Percentiles rank a stretch among this genome's conserved stretches.
phyloP scores from a whole-genome alignment of 208 protist species.

The Trypanosoma melophagium region DNA sequence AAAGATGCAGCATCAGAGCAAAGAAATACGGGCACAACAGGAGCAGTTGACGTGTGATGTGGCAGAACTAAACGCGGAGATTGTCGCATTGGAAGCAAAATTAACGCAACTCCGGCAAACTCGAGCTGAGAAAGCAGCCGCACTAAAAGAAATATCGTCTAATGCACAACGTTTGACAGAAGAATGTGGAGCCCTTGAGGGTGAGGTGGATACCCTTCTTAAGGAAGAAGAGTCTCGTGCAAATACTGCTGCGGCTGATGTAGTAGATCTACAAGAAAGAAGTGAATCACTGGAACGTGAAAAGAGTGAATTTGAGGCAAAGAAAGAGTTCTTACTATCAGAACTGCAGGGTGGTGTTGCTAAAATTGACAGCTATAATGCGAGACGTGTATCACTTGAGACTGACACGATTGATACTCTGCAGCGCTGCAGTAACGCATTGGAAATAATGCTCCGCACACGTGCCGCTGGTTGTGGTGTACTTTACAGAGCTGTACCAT shows the following conservation, averaged over 20 bases:
- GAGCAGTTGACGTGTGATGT: conserved; percentile 20
- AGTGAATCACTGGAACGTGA: conserved; percentile 15
- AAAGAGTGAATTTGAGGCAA: conserved; percentile 8
- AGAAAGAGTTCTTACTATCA: conserved; percentile 9
- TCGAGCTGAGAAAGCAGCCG: conserved; percentile 8
- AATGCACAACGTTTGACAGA: conserved; percentile 4
- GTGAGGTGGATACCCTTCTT: conserved; percentile 21
- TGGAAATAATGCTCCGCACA: background rate
- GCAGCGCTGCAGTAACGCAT: background rate
- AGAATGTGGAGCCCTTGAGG: conserved; percentile 31
- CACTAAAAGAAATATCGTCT: conserved; percentile 9
- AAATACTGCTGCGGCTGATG: background rate
- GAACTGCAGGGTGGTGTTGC: conserved; percentile 9
- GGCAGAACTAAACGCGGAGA: conserved; percentile 27
- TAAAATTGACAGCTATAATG: conserved; percentile 5
- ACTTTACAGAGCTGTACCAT: background rate
- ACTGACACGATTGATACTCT: conserved; percentile 9
- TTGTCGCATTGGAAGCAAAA: conserved; percentile 30
- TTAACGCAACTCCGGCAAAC: conserved; percentile 7
- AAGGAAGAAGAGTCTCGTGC: conserved; percentile 27
- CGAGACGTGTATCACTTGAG: background rate
- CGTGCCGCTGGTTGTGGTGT: conserved; percentile 7
- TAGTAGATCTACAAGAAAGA: conserved; percentile 17
- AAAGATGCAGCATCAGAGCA: conserved; percentile 21
- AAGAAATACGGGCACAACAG: conserved; percentile 11